Evolutionary conservation across 306 rosid species (phyloP), one percentile per base, ranked within the genome.

Genomic region (Prosopis cineraria): DNA sequence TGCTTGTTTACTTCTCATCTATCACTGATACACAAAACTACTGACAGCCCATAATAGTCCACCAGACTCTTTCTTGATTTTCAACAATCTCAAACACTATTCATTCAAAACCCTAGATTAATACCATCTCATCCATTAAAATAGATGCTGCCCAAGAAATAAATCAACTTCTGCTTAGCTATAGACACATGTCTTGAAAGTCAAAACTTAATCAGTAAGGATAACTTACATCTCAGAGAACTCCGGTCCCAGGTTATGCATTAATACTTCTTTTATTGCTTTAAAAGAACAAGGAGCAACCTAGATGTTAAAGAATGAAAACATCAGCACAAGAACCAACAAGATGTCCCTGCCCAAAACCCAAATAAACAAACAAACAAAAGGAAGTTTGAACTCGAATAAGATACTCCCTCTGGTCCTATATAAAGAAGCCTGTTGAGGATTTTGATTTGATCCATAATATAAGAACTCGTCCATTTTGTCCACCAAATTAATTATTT

Each of bases 221-320:
- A 62, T 47, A 69, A 77, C 98, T 90, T 84, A 94, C 97, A 82
- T 81, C 39, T 91, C 88, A 48, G 91, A 79, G 79, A 92, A 82
- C 81, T 90, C 84, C 2, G 80, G 85, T 72, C 96, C 93, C 25
- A 92, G 80, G 85, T 86, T 92, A 69, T 48, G 83, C 77, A 77
- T 78, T 59, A 94, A 76, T 40, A 87, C 91, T 68, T 84, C 78
- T 81, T 87, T 71, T 53, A 94, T 84, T 63, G 79, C 90, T 83
- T 81, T 72, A 71, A 90, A 92, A 73, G 82, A 87, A 84, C 88
- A 85, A 78, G 98, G 93, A 83, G 85, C 88, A 69, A 93, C 97
- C 98, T 94, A 86, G 62, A 73, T 83, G 79, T 79, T 52, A 81
- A 79, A 66, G 66, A 73, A 65, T 47, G 68, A 39, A 85, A 25